Base-by-base conservation (phyloP, 345 rosid species). In the Gossypium longicalyx region DNA sequence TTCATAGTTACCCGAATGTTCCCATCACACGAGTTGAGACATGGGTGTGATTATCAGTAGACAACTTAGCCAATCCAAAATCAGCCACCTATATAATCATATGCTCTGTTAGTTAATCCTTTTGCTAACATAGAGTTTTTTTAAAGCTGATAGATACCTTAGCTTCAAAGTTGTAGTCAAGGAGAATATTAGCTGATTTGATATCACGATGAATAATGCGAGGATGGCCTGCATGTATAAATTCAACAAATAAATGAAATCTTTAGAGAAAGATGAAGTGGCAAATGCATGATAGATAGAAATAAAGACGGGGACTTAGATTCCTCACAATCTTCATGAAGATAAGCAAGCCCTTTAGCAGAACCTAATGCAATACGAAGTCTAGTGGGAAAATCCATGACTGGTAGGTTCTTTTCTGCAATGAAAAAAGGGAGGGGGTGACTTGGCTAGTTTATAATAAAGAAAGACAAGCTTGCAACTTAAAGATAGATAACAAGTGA, bases 21-120 rank as follows among this genome's bases (percentile, higher is more conserved):
- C 99, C 99, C 99, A 95, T 95, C 29, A 95, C 94, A 25, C 99
- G 96, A 16, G 99, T 95, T 16, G 99, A 95, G 60, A 95, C 97
- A 77, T 93, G 99, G 71, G 98, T 95, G 82, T 87, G 13, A 76
- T 84, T 93, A 76, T 95, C 98, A 19, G 88, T 66, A 71, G 98
- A 91, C 71, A 93, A 82, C 85, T 95, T 95, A 17, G 99, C 99
- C 77, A 93, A 85, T 77, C 99, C 98, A 2, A 95, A 95, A 85
- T 95, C 99, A 76, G 98, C 99, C 75, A 95, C 98, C 99, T 95
- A 58, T 54, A 75, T 5, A 34, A 5, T 12, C 38, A 23, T 77
- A 48, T 34, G 23, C 22, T 20, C 9, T n/a, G 52, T 66, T 64
- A 64, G 69, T 64, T 47, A 47, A 47, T 12, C 51, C 51, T 47